Evolutionary conservation across 2,329 filamentous ascomycete species (phyloP).

Genomic region (Dactylonectria estremocensis): DNA sequence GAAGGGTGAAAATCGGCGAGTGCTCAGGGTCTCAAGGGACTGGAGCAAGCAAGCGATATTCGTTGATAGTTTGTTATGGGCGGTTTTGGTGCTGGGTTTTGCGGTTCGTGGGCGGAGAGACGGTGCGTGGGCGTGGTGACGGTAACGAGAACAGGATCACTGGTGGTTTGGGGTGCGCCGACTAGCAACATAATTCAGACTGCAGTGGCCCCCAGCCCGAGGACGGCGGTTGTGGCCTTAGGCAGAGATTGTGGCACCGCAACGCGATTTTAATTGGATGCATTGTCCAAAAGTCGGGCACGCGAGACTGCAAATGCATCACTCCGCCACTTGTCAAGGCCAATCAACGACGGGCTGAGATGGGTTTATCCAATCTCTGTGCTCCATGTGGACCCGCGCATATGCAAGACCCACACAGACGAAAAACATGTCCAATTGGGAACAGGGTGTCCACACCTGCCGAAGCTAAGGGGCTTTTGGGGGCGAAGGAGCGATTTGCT

Average conservation of each 20-base stretch:
- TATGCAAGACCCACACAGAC: background rate
- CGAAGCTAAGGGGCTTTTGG: constrained; percentile 10
- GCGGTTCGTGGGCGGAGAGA: constrained; percentile 34
- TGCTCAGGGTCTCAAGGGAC: constrained; percentile 43
- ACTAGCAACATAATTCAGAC: constrained; percentile 48
- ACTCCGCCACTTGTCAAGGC: constrained; percentile 36
- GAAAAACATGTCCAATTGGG: constrained; percentile 29
- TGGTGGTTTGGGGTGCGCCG: constrained; percentile 44
- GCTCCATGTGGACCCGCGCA: constrained; percentile 8
- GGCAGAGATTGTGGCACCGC: constrained; percentile 31
- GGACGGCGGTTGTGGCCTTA: constrained; percentile 42
- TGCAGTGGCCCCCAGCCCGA: constrained; percentile 41
- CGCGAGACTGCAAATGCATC: constrained; percentile 44
- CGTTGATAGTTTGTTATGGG: constrained; percentile 29
- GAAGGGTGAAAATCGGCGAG: constrained; percentile 14
- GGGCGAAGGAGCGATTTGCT: constrained; percentile 12
- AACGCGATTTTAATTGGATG: constrained; percentile 37
- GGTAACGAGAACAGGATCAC: constrained; percentile 46
- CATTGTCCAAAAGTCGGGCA: constrained; percentile 23
- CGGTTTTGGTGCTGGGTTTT: constrained; percentile 32
- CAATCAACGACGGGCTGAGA: constrained; percentile 35
- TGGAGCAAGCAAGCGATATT: constrained; percentile 37
- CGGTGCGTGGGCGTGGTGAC: constrained; percentile 39
- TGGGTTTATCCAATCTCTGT: constrained; percentile 25
- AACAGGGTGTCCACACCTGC: constrained; percentile 17